These are phyloP conservation scores for Aspergillus bridgeri DNA, from an alignment of 495 filamentous ascomycete genomes.

Conservation along the genomic window DNA sequence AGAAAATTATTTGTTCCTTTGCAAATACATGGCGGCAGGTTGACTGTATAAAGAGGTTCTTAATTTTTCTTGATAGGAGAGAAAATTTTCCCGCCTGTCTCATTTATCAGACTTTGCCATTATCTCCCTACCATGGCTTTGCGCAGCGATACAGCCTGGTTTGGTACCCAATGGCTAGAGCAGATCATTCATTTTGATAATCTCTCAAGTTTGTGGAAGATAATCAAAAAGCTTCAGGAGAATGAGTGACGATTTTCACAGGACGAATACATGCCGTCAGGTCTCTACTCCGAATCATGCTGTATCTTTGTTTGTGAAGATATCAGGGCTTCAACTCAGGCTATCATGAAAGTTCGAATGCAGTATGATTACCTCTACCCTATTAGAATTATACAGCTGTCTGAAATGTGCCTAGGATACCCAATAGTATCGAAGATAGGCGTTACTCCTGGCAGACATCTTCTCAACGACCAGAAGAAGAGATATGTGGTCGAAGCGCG, in stretches of 20 bases:
- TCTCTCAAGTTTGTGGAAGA: constrained; percentile 3
- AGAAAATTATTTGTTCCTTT: too few species aligned
- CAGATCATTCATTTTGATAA: constrained; percentile 9
- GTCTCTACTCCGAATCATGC: constrained; percentile 5
- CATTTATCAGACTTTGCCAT: too few species aligned
- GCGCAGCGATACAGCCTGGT: constrained; percentile 4
- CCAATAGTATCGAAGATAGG: not conserved
- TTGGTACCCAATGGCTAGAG: constrained; percentile 5
- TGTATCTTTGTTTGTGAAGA: not conserved
- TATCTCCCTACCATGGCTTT: constrained; percentile 3
- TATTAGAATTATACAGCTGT: not conserved
- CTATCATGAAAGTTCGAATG: constrained; percentile 11
- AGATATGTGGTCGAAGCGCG: constrained; percentile 2
- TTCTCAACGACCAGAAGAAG: constrained; percentile 1
- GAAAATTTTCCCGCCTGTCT: too few species aligned
- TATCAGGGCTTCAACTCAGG: constrained; percentile 1
- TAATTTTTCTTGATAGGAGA: too few species aligned
- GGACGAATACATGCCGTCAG: constrained; percentile 6
- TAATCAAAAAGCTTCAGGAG: constrained; percentile 9
- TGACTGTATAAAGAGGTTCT: too few species aligned
- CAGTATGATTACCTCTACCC: not conserved
- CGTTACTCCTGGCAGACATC: not conserved
- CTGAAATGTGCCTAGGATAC: constrained; percentile 6
- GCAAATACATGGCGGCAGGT: too few species aligned
- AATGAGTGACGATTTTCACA: not conserved